Conservation (phyloP, 352 stramenopile genomes). For the Phytopythium mirpurense region DNA sequence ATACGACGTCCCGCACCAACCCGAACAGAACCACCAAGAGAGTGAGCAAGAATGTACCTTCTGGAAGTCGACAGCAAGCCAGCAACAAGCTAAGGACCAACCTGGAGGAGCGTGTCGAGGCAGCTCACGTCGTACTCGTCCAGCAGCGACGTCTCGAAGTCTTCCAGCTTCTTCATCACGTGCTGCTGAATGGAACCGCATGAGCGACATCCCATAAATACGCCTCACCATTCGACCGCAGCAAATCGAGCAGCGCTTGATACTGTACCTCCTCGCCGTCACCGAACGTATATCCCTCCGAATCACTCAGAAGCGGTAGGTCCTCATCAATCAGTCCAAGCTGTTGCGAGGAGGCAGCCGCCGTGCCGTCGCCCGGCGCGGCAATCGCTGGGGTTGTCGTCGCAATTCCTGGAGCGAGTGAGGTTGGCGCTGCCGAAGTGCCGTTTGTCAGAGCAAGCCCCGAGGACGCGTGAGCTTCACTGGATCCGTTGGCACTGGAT, state of each 20-base stretch:
- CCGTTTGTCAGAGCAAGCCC: constrained; percentile 26
- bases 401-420: constrained; percentile 3
- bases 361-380: constrained; percentile 4
- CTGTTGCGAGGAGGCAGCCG: constrained; percentile 18
- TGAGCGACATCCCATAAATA: constrained; percentile 17
- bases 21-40: neutral
- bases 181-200: constrained; percentile 44
- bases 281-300: constrained; percentile 63
- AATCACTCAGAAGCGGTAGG: constrained; percentile 59
- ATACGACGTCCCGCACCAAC: neutral
- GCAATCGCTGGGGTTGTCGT: constrained; percentile 2
- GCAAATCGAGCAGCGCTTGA: constrained; percentile 14
- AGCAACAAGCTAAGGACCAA: constrained; percentile 9
- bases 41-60: constrained; percentile 1
- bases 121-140: constrained; percentile 85
- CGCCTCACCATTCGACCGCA: constrained; percentile 19
- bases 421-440: neutral
- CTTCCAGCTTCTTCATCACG: constrained; percentile 86
- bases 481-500: constrained; percentile 4
- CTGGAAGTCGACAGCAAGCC: neutral
- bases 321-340: constrained; percentile 76
- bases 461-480: neutral
- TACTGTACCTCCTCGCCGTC: constrained; percentile 71
- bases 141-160: constrained; percentile 83
- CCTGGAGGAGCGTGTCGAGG: constrained; percentile 78